These are phyloP conservation scores for Corylus avellana DNA, from an alignment of 306 rosid species.

Conservation along the genomic window DNA sequence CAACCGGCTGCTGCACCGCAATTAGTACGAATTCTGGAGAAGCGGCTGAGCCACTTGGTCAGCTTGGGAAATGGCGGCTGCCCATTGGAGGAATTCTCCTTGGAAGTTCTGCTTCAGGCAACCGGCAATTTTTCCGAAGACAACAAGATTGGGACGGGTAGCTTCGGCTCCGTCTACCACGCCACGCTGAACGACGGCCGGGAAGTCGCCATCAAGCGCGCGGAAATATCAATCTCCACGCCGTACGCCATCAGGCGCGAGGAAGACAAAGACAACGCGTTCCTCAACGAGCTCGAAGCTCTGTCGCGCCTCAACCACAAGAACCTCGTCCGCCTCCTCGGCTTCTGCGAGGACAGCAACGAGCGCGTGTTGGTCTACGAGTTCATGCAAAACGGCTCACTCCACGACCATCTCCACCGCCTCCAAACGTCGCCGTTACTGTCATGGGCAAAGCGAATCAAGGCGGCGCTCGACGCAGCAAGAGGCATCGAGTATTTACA, in stretches of 20 bases:
- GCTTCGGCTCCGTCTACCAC: slow-evolving; percentile 78
- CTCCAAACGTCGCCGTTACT: slow-evolving; percentile 34
- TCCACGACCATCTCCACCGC: slow-evolving; percentile 73
- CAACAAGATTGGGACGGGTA: slow-evolving; percentile 68
- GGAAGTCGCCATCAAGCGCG: slow-evolving; percentile 87
- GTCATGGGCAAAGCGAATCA: slow-evolving; percentile 57
- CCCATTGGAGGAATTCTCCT: slow-evolving; percentile 66
- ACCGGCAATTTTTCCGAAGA: slow-evolving; percentile 69
- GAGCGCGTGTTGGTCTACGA: slow-evolving; percentile 83
- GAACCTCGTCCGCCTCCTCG: slow-evolving; percentile 64
- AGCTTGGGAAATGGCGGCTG: slow-evolving; percentile 64
- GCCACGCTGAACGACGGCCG: slow-evolving; percentile 64
- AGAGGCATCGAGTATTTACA: slow-evolving; percentile 75
- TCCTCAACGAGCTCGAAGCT: slow-evolving; percentile 70
- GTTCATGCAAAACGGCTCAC: slow-evolving; percentile 67
- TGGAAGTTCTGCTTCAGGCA: slow-evolving; percentile 42
- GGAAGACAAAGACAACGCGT: slow-evolving; percentile 77
- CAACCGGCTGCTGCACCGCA: not conserved
- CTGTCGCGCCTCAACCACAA: slow-evolving; percentile 86
- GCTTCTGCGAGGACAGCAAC: slow-evolving; percentile 62
- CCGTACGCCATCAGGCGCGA: slow-evolving; percentile 48
- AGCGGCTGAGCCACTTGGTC: slow-evolving; percentile 70
- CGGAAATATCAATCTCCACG: slow-evolving; percentile 50
- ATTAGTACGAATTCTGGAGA: slow-evolving; percentile 41
- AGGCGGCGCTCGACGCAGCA: slow-evolving; percentile 73